Evolutionary conservation across 169 alveolate genomes (phyloP).

Genomic region (Theileria sp.): DNA sequence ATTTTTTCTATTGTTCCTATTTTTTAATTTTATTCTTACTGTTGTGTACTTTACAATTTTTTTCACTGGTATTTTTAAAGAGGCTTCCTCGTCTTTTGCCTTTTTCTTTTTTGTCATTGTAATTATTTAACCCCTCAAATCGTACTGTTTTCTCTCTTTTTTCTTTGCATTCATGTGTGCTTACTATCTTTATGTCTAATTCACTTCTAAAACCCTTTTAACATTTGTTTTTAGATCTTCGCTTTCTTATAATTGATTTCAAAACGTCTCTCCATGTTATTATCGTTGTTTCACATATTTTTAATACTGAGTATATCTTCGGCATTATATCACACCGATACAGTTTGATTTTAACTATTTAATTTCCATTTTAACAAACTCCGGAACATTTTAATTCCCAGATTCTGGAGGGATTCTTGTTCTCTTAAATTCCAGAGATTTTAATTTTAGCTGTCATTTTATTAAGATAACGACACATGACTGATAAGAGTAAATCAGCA

Average conservation of each 20-base stretch:
- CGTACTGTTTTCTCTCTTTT: neutral
- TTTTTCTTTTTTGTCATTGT: neutral
- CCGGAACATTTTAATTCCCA: neutral
- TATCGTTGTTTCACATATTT: neutral
- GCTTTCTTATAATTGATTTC: neutral
- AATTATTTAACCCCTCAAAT: neutral
- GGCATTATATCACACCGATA: neutral
- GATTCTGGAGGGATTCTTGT: neutral
- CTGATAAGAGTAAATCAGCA: conserved; percentile 11
- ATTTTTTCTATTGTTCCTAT: neutral
- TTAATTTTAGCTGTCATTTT: neutral
- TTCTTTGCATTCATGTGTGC: neutral
- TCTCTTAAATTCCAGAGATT: neutral
- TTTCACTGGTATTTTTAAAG: neutral
- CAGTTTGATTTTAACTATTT: neutral
- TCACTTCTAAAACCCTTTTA: neutral
- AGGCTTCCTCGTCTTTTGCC: neutral
- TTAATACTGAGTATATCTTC: neutral
- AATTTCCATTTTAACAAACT: neutral
- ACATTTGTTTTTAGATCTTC: neutral
- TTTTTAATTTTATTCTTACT: neutral
- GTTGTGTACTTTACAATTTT: neutral
- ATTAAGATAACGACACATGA: neutral
- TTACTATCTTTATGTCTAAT: neutral
- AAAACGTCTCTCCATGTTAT: neutral